Evolutionary conservation across 495 filamentous ascomycete species (phyloP).

Genomic region (Talaromyces adpressus): DNA sequence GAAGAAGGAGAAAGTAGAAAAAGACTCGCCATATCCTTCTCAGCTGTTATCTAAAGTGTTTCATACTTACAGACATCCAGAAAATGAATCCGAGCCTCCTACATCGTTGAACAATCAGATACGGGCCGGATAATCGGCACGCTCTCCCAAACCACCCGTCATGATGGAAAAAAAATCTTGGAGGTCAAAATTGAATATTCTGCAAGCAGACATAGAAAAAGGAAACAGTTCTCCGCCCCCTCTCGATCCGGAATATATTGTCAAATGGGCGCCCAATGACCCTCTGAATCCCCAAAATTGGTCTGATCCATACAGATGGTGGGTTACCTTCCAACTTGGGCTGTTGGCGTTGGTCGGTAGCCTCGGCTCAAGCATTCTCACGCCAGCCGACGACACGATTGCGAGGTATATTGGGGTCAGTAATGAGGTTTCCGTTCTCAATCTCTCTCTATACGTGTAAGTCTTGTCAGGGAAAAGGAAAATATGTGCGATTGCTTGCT

Average conservation of each 20-base stretch:
- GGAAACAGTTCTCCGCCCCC: neutral
- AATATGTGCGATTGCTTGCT: neutral
- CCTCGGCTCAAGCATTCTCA: slow-evolving; percentile 42
- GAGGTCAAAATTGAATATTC: neutral
- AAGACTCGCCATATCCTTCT: neutral
- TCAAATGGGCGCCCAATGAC: slow-evolving; percentile 14
- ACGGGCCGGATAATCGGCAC: neutral
- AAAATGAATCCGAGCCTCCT: neutral
- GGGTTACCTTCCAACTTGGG: slow-evolving; percentile 42
- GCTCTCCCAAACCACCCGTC: neutral
- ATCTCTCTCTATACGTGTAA: slow-evolving; percentile 15
- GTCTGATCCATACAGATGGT: slow-evolving; percentile 33
- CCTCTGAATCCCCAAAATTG: slow-evolving; percentile 42
- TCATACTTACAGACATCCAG: neutral
- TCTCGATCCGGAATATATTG: slow-evolving; percentile 6
- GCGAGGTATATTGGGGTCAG: slow-evolving; percentile 28
- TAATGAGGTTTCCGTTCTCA: slow-evolving; percentile 24
- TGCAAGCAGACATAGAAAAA: slow-evolving; percentile 1
- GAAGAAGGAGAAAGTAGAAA: neutral
- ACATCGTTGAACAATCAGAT: neutral
- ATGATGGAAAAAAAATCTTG: neutral
- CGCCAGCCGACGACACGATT: slow-evolving; percentile 36
- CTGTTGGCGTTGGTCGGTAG: slow-evolving; percentile 44
- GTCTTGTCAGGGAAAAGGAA: neutral
- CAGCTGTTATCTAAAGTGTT: neutral